Base-by-base conservation (phyloP, 2,329 filamentous ascomycete genomes). In the Didymellaceae sp. region DNA sequence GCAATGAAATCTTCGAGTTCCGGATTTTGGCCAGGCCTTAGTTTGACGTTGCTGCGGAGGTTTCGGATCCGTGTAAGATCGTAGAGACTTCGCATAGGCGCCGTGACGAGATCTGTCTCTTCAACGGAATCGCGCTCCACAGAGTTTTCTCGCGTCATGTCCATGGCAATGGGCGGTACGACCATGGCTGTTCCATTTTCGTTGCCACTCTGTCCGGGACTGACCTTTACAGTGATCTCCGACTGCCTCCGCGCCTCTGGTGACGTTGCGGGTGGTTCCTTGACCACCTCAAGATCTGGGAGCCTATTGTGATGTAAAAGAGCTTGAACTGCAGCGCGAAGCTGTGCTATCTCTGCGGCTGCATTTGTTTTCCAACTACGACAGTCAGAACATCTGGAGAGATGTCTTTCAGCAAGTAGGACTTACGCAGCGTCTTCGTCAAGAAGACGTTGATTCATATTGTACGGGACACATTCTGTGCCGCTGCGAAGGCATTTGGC, bases 391-490 rank as follows among this genome's bases (percentile, higher is more conserved):
- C 21, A 17, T 11, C 22, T 33, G 31, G 10, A 13, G 2, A 14
- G 6, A 14, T 4, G 18, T 25, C 18, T 25, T 13, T 42, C 42
- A 39, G 20, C 35, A 49, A 32, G 37, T 47, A 44, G 21, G 17
- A 64, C 62, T 58, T 53, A 71, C 67, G 63, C 51, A 14, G 61
- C 61, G 45, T 71, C 68, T 54, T 70, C 68, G 20, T 70, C 66
- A 24, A 66, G 49, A 30, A 71, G 59, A 22, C 60, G 64, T 42
- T 72, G 67, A 38, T 67, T 63, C 38, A 67, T 58, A 44, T 71
- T 72, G 58, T 86, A 85, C 42, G 97, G 82, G 30, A 91, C 86
- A 74, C 94, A 99, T 72, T 94, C 95, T 55, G 89, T 90, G 75
- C 92, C 62, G 34, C 65, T 62, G 34, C 68, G 63, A 42, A 70